Conservation (phyloP, 1,139 yeast species). For the Torulaspora pretoriensis region DNA sequence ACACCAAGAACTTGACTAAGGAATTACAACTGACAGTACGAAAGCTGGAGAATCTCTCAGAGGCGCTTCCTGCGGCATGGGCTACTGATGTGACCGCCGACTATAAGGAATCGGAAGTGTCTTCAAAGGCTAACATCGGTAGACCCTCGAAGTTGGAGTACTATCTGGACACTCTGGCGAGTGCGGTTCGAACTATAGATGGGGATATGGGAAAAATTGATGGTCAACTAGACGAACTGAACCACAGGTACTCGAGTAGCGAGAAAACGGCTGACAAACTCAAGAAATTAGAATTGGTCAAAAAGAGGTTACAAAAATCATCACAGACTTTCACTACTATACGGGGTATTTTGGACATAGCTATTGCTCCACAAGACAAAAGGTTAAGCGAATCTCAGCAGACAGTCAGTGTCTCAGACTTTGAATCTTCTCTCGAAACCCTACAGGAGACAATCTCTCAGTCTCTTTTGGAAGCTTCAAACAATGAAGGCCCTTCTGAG, state of each 20-base stretch:
- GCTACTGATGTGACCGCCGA: constrained; percentile 12
- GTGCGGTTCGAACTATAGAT: constrained; percentile 53
- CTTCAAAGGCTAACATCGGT: constrained; percentile 11
- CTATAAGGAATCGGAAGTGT: constrained; percentile 15
- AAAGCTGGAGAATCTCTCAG: constrained; percentile 39
- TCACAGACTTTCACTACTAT: constrained; percentile 45
- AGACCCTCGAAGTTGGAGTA: constrained; percentile 56
- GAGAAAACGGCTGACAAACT: constrained; percentile 41
- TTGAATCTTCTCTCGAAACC: constrained; percentile 41
- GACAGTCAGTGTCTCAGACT: constrained; percentile 30
- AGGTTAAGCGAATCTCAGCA: constrained; percentile 9
- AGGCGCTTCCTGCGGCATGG: constrained; percentile 30
- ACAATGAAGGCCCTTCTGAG: constrained; percentile 29
- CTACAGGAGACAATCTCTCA: constrained; percentile 43
- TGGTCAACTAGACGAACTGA: constrained; percentile 26
- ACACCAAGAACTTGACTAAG: constrained; percentile 51
- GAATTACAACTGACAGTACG: constrained; percentile 49
- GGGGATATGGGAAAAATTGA: constrained; percentile 44
- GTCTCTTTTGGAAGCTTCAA: constrained; percentile 36
- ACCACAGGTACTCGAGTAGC: constrained; percentile 20
- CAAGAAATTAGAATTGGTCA: constrained; percentile 43
- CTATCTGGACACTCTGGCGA: constrained; percentile 55
- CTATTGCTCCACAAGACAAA: constrained; percentile 15
- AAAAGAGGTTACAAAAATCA: constrained; percentile 45
- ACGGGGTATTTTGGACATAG: constrained; percentile 37